Percentiles rank a stretch among this genome's conserved stretches.
Conservation (phyloP, 202 grass and related monocot species). For the Schoenoplectus triqueter region DNA sequence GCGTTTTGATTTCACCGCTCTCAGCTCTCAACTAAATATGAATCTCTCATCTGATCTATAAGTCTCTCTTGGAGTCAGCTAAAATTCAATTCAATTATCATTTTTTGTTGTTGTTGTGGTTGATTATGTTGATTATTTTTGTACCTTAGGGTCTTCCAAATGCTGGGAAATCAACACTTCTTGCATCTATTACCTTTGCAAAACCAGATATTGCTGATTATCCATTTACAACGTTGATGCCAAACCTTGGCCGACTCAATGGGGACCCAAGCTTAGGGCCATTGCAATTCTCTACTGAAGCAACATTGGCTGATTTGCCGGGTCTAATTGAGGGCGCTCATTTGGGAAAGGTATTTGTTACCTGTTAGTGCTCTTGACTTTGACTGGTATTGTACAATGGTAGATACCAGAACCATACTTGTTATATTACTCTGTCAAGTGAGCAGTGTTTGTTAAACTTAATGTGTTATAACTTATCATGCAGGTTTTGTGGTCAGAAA, state of each 20-base stretch:
- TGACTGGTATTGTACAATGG: constrained; percentile 5
- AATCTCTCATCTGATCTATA: neutral
- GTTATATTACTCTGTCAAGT: constrained; percentile 17
- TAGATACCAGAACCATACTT: constrained; percentile 6
- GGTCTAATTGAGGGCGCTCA: constrained; percentile 98
- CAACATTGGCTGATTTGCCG: constrained; percentile 94
- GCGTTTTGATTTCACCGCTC: neutral
- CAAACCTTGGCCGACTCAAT: constrained; percentile 94
- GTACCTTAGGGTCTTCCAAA: constrained; percentile 84
- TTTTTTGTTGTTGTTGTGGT: neutral
- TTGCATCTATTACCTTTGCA: constrained; percentile 90
- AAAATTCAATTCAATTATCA: constrained; percentile 20
- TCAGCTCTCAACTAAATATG: neutral
- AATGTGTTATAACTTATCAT: constrained; percentile 10
- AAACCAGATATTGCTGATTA: constrained; percentile 95
- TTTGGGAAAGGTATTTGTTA: constrained; percentile 71
- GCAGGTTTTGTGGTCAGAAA: neutral
- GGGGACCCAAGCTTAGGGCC: constrained; percentile 89
- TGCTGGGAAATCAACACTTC: constrained; percentile 98
- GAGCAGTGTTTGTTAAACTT: neutral
- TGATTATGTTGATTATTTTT: constrained; percentile 26
- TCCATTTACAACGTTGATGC: constrained; percentile 97
- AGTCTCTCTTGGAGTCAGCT: neutral
- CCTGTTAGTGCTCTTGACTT: constrained; percentile 17
- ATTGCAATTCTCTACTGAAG: constrained; percentile 81